Conservation (phyloP, 441 rosid genomes). For the Breynia disticha region DNA sequence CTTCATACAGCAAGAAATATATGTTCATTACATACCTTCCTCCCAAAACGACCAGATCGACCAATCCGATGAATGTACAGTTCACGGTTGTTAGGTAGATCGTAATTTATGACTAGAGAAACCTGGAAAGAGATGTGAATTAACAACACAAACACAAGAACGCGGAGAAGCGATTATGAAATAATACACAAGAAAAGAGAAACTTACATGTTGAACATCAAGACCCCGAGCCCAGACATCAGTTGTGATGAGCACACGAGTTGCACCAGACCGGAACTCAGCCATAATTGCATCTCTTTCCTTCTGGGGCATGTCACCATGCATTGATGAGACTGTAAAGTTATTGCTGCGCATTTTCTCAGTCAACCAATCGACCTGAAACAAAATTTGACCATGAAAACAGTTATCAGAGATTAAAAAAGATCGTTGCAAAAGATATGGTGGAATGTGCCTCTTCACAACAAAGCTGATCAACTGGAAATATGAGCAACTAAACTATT, state of each 20-base stretch:
- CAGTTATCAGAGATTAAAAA: too few species aligned
- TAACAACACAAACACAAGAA: neutral
- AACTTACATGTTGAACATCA: constrained; percentile 88
- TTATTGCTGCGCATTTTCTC: constrained; percentile 86
- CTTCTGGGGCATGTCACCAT: constrained; percentile 96
- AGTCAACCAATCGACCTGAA: constrained; percentile 98
- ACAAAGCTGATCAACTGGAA: too few species aligned
- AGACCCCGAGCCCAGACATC: constrained; percentile 98
- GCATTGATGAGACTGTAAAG: constrained; percentile 94
- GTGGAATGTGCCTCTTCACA: too few species aligned
- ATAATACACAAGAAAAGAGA: neutral
- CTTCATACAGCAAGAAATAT: too few species aligned
- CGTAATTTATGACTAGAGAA: constrained; percentile 87
- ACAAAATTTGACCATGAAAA: neutral
- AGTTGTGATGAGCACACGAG: constrained; percentile 89
- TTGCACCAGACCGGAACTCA: constrained; percentile 67
- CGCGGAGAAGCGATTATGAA: neutral
- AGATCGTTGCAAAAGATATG: too few species aligned
- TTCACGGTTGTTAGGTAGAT: constrained; percentile 94
- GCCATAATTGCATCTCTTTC: constrained; percentile 88
- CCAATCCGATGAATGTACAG: constrained; percentile 94
- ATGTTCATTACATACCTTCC: too few species aligned
- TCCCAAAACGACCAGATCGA: constrained; percentile 95
- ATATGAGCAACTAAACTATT: too few species aligned
- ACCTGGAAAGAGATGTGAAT: constrained; percentile 28